phyloP scores from a whole-genome alignment of 1,139 yeast genomes.

The Kodamaea plutei region DNA sequence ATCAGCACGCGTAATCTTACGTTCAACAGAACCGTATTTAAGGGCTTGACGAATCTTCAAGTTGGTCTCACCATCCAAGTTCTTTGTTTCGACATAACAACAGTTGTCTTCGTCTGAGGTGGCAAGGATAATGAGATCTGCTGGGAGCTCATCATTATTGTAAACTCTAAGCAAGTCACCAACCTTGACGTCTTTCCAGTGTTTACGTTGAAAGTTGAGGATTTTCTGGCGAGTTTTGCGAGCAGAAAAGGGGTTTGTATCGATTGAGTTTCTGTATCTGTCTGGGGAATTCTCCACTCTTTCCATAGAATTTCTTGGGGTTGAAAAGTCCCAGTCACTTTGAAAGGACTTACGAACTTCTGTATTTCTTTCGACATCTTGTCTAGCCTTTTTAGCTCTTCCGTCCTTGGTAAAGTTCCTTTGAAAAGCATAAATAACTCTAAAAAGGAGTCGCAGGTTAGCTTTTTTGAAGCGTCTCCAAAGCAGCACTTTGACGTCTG shows the following conservation, averaged over 20 bases:
- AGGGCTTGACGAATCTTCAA: conserved; percentile 51
- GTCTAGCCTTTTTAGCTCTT: conserved; percentile 28
- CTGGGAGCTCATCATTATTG: conserved; percentile 57
- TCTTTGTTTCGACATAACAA: conserved; percentile 57
- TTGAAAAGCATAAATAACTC: conserved; percentile 26
- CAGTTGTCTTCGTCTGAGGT: conserved; percentile 52
- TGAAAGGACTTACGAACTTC: conserved; percentile 32
- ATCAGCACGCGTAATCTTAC: conserved; percentile 36
- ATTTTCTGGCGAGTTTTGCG: conserved; percentile 15
- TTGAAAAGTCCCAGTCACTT: conserved; percentile 19
- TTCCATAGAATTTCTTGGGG: conserved; percentile 8
- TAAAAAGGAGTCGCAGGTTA: conserved; percentile 31
- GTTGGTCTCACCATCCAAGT: conserved; percentile 60
- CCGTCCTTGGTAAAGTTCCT: conserved; percentile 36
- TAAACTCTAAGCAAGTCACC: conserved; percentile 52
- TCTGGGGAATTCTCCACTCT: background rate
- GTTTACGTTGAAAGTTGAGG: conserved; percentile 30
- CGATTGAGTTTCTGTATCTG: background rate
- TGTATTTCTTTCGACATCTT: conserved; percentile 13
- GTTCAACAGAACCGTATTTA: conserved; percentile 34
- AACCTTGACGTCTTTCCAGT: conserved; percentile 53
- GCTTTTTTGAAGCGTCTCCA: conserved; percentile 62
- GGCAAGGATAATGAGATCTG: conserved; percentile 48
- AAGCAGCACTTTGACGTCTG: conserved; percentile 45
- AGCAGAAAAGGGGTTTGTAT: conserved; percentile 21